Conservation (phyloP, 805 yeast genomes). For the Komagataella ulmi region DNA sequence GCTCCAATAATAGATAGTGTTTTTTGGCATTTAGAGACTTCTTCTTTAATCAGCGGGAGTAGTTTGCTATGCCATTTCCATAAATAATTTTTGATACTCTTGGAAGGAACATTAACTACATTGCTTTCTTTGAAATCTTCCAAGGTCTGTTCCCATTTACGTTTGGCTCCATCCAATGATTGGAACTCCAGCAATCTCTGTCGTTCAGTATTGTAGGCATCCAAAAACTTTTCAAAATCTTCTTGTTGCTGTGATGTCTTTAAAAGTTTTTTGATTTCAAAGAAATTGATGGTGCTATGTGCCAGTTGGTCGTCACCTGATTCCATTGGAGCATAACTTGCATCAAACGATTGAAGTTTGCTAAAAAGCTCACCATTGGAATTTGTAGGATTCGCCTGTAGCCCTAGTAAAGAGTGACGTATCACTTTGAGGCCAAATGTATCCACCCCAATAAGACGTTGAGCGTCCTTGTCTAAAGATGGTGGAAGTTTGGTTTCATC, state of each 20-base stretch:
- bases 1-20: slow-evolving; percentile 14
- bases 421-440: slow-evolving; percentile 70
- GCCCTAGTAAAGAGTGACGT: slow-evolving; percentile 55
- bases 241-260: slow-evolving; percentile 30
- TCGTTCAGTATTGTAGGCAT: slow-evolving; percentile 59
- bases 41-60: slow-evolving; percentile 58
- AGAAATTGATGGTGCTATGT: slow-evolving; percentile 35
- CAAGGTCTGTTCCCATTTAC: slow-evolving; percentile 77
- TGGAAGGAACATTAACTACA: slow-evolving; percentile 24
- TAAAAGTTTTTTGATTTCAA: slow-evolving; percentile 46
- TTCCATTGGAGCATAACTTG: slow-evolving; percentile 8
- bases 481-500: background rate
- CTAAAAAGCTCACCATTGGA: slow-evolving; percentile 9
- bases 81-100: slow-evolving; percentile 55
- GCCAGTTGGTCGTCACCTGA: background rate
- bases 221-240: slow-evolving; percentile 54
- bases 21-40: slow-evolving; percentile 40
- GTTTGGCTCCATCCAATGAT: slow-evolving; percentile 75
- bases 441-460: slow-evolving; percentile 49
- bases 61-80: slow-evolving; percentile 78
- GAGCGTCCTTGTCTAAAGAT: slow-evolving; percentile 37
- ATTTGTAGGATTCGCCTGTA: slow-evolving; percentile 15
- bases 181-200: slow-evolving; percentile 65
- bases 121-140: slow-evolving; percentile 56
- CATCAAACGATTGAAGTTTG: background rate